Conservation (phyloP, 768 basidiomycete genomes). For the Phaeotremella skinneri region DNA sequence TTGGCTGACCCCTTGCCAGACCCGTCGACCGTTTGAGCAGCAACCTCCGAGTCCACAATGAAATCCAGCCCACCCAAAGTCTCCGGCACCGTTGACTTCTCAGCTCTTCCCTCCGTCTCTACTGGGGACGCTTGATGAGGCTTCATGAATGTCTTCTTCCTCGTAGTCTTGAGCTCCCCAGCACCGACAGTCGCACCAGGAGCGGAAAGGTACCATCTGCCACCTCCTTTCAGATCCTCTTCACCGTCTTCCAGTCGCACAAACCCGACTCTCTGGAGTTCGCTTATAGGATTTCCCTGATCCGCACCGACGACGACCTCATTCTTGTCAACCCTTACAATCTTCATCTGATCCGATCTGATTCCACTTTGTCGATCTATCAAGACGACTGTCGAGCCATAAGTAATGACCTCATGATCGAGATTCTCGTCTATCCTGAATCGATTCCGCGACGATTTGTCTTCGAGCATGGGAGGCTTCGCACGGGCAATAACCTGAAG, state of each 20-base stretch:
- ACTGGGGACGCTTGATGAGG: not conserved
- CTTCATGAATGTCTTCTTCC: not conserved
- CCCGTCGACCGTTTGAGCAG: too few species aligned
- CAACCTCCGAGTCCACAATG: too few species aligned
- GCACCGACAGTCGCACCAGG: conserved; percentile 65
- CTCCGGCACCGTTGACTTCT: not conserved
- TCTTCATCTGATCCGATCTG: conserved; percentile 76
- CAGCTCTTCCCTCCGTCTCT: not conserved
- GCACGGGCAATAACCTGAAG: conserved; percentile 81
- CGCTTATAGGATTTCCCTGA: conserved; percentile 80
- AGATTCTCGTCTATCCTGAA: not conserved
- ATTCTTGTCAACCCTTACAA: conserved; percentile 90
- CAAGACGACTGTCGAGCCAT: conserved; percentile 83
- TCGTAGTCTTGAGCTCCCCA: conserved; percentile 21
- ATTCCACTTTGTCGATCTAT: conserved; percentile 82
- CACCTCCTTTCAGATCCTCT: conserved; percentile 4
- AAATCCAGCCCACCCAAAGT: not conserved
- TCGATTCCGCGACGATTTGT: not conserved
- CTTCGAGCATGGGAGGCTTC: conserved; percentile 53
- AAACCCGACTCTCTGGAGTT: conserved; percentile 94
- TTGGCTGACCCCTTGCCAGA: conserved; percentile 10
- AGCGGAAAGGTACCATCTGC: conserved; percentile 77
- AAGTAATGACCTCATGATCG: conserved; percentile 58
- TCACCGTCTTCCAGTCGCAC: conserved; percentile 70
- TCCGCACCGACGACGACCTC: conserved; percentile 66